A percentile compares a stretch with the other conserved stretches of the same genome.
Evolutionary conservation across 1,284 basidiomycete genomes (phyloP).

Genomic region (Singerocomus inundabilis): DNA sequence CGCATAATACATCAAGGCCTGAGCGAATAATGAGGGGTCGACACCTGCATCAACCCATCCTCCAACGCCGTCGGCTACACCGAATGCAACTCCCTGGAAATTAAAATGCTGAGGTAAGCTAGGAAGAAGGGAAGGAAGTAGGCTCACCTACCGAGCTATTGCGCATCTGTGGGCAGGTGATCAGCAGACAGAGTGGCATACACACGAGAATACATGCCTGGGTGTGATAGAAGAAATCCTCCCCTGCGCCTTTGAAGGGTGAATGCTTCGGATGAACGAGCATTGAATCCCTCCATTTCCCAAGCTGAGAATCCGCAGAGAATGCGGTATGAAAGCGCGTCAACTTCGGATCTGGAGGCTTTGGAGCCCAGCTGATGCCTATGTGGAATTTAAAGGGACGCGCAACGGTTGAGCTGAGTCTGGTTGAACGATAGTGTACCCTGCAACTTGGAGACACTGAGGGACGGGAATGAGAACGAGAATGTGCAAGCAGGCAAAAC

Average conservation of each 20-base stretch:
- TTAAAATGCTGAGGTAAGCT: constrained; percentile 19
- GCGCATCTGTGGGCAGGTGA: constrained; percentile 54
- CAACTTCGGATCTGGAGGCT: constrained; percentile 50
- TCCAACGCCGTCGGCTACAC: constrained; percentile 68
- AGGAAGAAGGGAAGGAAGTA: constrained; percentile 16
- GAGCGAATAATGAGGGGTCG: constrained; percentile 77
- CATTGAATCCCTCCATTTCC: constrained; percentile 67
- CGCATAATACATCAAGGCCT: constrained; percentile 69
- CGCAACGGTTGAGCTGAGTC: constrained; percentile 22
- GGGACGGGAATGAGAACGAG: background rate
- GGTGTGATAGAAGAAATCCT: constrained; percentile 81
- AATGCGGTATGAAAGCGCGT: constrained; percentile 53
- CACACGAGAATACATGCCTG: constrained; percentile 45
- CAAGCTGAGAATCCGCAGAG: constrained; percentile 60
- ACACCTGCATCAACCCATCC: constrained; percentile 77
- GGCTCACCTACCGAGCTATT: constrained; percentile 66
- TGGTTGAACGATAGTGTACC: constrained; percentile 4
- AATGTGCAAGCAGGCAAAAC: constrained; percentile 9
- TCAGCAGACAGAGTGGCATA: background rate
- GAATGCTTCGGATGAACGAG: constrained; percentile 48
- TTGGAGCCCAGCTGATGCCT: constrained; percentile 77
- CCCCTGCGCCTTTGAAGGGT: constrained; percentile 56
- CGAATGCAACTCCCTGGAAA: constrained; percentile 72
- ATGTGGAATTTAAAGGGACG: constrained; percentile 69
- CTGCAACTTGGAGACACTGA: background rate